phyloP scores from a whole-genome alignment of 2,329 filamentous ascomycete genomes.

The Alternaria dauci region DNA sequence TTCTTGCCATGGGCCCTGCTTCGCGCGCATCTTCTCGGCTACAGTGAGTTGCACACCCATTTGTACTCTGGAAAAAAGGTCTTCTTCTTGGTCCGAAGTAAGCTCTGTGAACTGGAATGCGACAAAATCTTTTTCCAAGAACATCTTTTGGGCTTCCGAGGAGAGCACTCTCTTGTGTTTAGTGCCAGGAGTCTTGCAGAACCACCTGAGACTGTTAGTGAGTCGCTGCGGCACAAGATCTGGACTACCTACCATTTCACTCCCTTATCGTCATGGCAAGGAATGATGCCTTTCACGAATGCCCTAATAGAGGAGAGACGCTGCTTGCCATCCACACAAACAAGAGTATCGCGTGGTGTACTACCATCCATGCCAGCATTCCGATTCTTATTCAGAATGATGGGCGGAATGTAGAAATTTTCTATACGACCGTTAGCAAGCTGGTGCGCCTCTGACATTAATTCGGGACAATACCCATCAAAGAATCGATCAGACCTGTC shows the following conservation, averaged over 20 bases:
- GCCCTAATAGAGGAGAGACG: constrained; percentile 56
- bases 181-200: constrained; percentile 19
- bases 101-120: constrained; percentile 56
- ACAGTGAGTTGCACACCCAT: constrained; percentile 55
- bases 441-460: too few species aligned
- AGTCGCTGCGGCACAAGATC: background rate
- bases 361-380: constrained; percentile 16
- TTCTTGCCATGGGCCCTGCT: constrained; percentile 57
- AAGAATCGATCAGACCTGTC: constrained; percentile 45
- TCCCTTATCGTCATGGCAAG: constrained; percentile 52
- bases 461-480: constrained; percentile 40
- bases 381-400: constrained; percentile 56
- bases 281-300: constrained; percentile 57
- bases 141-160: constrained; percentile 47
- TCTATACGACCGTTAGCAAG: constrained; percentile 26
- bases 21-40: constrained; percentile 59
- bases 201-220: constrained; percentile 36
- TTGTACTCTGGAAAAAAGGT: constrained; percentile 59
- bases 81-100: constrained; percentile 55
- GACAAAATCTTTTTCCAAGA: constrained; percentile 53
- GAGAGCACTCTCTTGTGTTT: constrained; percentile 47
- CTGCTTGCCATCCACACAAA: constrained; percentile 54
- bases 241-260: constrained; percentile 53
- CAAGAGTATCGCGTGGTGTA: constrained; percentile 23
- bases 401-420: constrained; percentile 57